A percentile compares a stretch with the other conserved stretches of the same genome.
Conservation (phyloP, 2,329 filamentous ascomycete species). For the Nakataea oryzae region DNA sequence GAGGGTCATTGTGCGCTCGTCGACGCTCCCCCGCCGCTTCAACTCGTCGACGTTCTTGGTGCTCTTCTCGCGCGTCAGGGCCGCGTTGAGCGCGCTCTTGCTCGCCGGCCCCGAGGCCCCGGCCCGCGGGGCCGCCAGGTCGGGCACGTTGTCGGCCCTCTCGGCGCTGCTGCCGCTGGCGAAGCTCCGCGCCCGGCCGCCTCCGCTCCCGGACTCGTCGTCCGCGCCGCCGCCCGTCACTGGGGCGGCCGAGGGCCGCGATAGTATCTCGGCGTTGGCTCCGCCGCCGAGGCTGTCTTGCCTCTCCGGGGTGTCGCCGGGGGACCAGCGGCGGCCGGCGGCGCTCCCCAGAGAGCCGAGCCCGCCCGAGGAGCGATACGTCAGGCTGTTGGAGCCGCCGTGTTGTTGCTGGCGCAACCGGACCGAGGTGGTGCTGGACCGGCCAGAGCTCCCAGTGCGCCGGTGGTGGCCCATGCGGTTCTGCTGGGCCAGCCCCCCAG, state of each 20-base stretch:
- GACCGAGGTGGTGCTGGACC: conserved; percentile 53
- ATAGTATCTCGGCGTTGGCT: conserved; percentile 19
- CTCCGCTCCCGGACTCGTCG: conserved; percentile 35
- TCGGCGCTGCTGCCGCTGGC: conserved; percentile 48
- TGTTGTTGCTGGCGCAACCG: conserved; percentile 17
- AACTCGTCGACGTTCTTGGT: conserved; percentile 62
- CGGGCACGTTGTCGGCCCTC: conserved; percentile 48
- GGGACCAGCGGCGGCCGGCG: conserved; percentile 35
- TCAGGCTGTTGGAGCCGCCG: conserved; percentile 19
- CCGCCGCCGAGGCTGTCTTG: conserved; percentile 33
- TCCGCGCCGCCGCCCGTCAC: conserved; percentile 12
- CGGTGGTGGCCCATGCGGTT: conserved; percentile 48
- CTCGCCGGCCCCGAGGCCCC: conserved; percentile 34
- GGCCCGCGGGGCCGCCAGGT: conserved; percentile 40
- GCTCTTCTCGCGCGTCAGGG: conserved; percentile 53
- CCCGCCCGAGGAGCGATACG: conserved; percentile 41
- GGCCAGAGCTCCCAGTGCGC: conserved; percentile 64
- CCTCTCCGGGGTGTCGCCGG: conserved; percentile 45
- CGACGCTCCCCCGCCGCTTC: conserved; percentile 67
- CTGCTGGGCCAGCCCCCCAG: conserved; percentile 12
- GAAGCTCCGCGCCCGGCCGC: conserved; percentile 38
- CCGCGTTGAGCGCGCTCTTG: conserved; percentile 41
- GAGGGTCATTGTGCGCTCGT: conserved; percentile 71
- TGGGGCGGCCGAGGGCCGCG: conserved; percentile 17
- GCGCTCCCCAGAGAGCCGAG: conserved; percentile 20